These are phyloP conservation scores for Psilocybe mexicana DNA, from an alignment of 1,284 basidiomycete genomes.

Conservation along the genomic window DNA sequence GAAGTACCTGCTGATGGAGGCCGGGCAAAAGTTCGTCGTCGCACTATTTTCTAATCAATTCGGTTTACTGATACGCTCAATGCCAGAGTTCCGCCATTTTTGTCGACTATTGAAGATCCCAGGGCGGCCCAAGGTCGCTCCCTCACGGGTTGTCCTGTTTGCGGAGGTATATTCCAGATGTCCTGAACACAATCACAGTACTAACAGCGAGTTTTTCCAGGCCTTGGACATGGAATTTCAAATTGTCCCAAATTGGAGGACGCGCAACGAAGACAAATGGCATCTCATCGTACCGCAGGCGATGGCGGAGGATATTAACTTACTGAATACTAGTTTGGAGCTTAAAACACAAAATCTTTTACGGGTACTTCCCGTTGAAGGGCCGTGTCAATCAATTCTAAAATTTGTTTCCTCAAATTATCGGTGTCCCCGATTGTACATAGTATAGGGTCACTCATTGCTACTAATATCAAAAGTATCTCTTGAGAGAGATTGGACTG, in stretches of 20 bases:
- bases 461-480: too few relatives aligned
- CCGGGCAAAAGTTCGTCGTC: constrained; percentile 80
- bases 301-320: constrained; percentile 46
- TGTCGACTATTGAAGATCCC: constrained; percentile 91
- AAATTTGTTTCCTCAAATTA: too few relatives aligned
- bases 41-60: not conserved
- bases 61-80: not conserved
- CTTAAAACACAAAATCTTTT: too few relatives aligned
- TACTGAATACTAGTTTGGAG: not conserved
- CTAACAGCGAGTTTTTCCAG: constrained; percentile 35
- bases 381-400: too few relatives aligned
- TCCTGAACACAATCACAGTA: not conserved
- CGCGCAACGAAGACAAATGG: constrained; percentile 84
- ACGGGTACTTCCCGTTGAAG: too few relatives aligned
- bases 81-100: constrained; percentile 90
- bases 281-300: constrained; percentile 72
- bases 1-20: constrained; percentile 96
- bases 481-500: too few relatives aligned
- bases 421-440: too few relatives aligned
- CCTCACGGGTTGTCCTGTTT: constrained; percentile 90
- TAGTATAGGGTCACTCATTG: too few relatives aligned
- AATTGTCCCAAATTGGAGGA: constrained; percentile 98
- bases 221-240: constrained; percentile 89
- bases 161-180: constrained; percentile 68
- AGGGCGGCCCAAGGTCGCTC: constrained; percentile 75